Evolutionary conservation across 2,329 filamentous ascomycete genomes (phyloP).

Genomic region (Apiospora arundinis): DNA sequence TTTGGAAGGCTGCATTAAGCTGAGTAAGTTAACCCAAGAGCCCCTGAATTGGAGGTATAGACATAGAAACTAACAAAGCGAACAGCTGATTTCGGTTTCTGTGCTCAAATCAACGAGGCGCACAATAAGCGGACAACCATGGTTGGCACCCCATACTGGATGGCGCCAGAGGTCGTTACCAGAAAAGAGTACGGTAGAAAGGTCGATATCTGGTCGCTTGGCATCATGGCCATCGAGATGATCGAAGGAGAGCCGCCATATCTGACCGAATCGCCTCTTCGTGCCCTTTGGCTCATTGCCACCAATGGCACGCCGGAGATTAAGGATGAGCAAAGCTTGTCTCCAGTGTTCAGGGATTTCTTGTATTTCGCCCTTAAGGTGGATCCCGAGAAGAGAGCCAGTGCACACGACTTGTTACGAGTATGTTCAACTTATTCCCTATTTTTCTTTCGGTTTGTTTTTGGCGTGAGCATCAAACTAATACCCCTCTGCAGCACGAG

Average conservation of each 20-base stretch:
- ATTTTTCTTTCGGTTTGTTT: too few species aligned
- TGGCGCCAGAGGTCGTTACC: conserved; percentile 98
- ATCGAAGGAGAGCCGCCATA: conserved; percentile 98
- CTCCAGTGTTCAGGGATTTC: conserved; percentile 87
- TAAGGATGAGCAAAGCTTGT: conserved; percentile 88
- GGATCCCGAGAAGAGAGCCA: conserved; percentile 94
- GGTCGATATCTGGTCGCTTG: conserved; percentile 97
- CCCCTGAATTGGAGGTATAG: not conserved
- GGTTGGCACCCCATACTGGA: conserved; percentile 99
- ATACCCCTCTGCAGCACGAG: conserved; percentile 64
- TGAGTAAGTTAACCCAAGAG: conserved; percentile 68
- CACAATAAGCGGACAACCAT: conserved; percentile 98
- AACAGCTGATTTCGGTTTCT: conserved; percentile 95
- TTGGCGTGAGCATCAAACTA: conserved; percentile 26
- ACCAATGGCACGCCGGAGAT: conserved; percentile 95
- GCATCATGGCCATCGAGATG: conserved; percentile 99
- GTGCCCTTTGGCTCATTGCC: conserved; percentile 93
- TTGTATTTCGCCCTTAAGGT: conserved; percentile 93
- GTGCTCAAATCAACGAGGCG: conserved; percentile 95
- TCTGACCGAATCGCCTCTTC: conserved; percentile 89
- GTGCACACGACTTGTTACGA: conserved; percentile 89
- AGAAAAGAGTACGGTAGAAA: conserved; percentile 98
- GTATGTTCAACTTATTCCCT: conserved; percentile 61
- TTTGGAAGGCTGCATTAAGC: conserved; percentile 93
- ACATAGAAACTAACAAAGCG: conserved; percentile 25